Evolutionary conservation across 2,329 filamentous ascomycete genomes (phyloP).

Genomic region (Pseudocercospora macadamiae): DNA sequence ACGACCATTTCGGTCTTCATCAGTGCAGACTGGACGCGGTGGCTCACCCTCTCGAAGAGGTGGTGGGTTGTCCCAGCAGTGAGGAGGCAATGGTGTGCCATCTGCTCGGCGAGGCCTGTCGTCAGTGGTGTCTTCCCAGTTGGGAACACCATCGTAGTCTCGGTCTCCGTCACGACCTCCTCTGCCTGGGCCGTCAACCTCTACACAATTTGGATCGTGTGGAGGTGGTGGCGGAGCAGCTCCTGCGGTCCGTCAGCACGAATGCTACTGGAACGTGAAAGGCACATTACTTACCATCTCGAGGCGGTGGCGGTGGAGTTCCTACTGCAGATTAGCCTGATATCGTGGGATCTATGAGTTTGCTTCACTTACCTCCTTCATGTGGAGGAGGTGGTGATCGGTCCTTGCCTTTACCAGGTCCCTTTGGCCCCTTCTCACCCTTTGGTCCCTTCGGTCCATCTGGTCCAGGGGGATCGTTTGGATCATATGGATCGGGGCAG

Average conservation of each 20-base stretch:
- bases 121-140: neutral
- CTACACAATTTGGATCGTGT: neutral
- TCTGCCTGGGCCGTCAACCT: neutral
- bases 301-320: too few species aligned
- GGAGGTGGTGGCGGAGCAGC: too few species aligned
- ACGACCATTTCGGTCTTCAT: neutral
- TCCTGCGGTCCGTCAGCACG: too few species aligned
- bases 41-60: neutral
- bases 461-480: too few species aligned
- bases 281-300: too few species aligned
- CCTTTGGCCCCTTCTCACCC: neutral
- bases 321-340: too few species aligned
- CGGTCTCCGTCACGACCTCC: neutral
- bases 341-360: too few species aligned
- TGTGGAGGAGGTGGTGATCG: too few species aligned
- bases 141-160: constrained; percentile 1
- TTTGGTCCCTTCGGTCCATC: too few species aligned
- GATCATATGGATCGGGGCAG: neutral
- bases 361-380: too few species aligned
- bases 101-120: neutral
- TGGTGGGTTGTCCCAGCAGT: neutral
- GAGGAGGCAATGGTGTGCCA: neutral
- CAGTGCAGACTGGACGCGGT: neutral
- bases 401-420: too few species aligned
- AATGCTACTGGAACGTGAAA: too few species aligned